Evolutionary conservation across 805 yeast species (phyloP).

Genomic region (Wickerhamiella vanderwaltii): DNA sequence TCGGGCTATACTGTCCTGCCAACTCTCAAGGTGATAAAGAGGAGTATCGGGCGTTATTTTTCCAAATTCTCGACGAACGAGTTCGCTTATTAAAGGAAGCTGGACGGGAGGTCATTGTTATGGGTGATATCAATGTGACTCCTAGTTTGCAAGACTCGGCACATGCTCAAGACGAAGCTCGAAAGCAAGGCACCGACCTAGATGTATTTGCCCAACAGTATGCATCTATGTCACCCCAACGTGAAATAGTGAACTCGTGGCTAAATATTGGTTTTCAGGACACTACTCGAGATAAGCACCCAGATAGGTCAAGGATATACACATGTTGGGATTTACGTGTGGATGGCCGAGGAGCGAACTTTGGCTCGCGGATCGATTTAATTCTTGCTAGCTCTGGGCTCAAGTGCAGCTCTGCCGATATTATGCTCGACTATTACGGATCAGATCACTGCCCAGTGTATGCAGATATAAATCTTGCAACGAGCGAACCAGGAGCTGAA

Average conservation of each 20-base stretch:
- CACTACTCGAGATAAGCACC: slow-evolving; percentile 38
- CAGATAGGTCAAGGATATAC: slow-evolving; percentile 52
- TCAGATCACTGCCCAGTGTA: slow-evolving; percentile 92
- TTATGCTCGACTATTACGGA: slow-evolving; percentile 63
- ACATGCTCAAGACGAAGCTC: slow-evolving; percentile 42
- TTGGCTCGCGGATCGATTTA: slow-evolving; percentile 80
- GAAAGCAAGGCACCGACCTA: slow-evolving; percentile 24
- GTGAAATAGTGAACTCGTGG: slow-evolving; percentile 38
- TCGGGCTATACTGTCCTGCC: slow-evolving; percentile 77
- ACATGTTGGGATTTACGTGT: slow-evolving; percentile 86
- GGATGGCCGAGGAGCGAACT: slow-evolving; percentile 67
- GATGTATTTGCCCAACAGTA: slow-evolving; percentile 21
- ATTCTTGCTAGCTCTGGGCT: slow-evolving; percentile 41
- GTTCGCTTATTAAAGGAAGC: slow-evolving; percentile 38
- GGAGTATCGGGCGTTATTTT: slow-evolving; percentile 46
- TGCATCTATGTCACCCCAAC: slow-evolving; percentile 29
- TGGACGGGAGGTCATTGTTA: slow-evolving; percentile 59
- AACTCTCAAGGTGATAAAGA: slow-evolving; percentile 61
- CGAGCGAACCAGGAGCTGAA: slow-evolving; percentile 9
- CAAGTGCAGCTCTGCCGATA: slow-evolving; percentile 35
- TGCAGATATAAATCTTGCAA: slow-evolving; percentile 39
- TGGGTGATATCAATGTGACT: slow-evolving; percentile 85
- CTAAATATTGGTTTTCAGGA: slow-evolving; percentile 26
- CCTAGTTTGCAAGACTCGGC: slow-evolving; percentile 76
- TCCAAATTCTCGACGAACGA: slow-evolving; percentile 48